Evolutionary conservation across 192 early-diverging fungal species (phyloP).

Genomic region (Coemansia reversa): DNA sequence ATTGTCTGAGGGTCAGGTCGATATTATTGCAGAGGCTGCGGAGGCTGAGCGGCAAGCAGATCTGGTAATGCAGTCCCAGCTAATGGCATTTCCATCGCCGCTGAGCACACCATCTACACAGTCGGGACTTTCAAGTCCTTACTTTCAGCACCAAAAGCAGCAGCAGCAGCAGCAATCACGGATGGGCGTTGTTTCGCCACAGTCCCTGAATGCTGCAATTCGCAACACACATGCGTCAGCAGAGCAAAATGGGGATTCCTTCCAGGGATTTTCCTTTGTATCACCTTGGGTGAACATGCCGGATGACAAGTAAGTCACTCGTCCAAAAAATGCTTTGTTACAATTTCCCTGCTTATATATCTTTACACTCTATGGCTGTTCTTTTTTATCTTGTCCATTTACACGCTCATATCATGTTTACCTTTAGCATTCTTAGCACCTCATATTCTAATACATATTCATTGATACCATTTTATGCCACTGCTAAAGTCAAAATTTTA

Average conservation of each 20-base stretch:
- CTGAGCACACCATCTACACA: constrained; percentile 20
- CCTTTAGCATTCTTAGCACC: neutral
- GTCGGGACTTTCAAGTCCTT: constrained; percentile 19
- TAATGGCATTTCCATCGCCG: constrained; percentile 43
- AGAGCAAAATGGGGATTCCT: constrained; percentile 28
- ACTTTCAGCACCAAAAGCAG: constrained; percentile 31
- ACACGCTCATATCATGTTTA: neutral
- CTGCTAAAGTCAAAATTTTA: neutral
- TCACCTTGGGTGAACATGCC: constrained; percentile 47
- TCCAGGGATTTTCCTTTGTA: constrained; percentile 55
- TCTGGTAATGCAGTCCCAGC: constrained; percentile 37
- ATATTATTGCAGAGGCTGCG: constrained; percentile 38
- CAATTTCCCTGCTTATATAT: neutral
- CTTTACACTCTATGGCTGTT: neutral
- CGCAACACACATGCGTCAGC: constrained; percentile 15
- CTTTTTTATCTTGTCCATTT: neutral
- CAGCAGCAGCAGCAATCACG: constrained; percentile 11
- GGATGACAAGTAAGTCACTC: constrained; percentile 19
- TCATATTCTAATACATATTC: neutral
- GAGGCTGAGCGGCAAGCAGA: constrained; percentile 51
- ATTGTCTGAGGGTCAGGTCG: constrained; percentile 43
- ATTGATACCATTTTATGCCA: neutral
- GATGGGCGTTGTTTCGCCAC: constrained; percentile 22
- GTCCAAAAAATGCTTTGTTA: neutral
- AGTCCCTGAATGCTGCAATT: constrained; percentile 13